Percentiles rank a stretch among this genome's conserved stretches.
phyloP scores from a whole-genome alignment of 306 rosid species.

The cucumber (Cucumis sativus) region DNA sequence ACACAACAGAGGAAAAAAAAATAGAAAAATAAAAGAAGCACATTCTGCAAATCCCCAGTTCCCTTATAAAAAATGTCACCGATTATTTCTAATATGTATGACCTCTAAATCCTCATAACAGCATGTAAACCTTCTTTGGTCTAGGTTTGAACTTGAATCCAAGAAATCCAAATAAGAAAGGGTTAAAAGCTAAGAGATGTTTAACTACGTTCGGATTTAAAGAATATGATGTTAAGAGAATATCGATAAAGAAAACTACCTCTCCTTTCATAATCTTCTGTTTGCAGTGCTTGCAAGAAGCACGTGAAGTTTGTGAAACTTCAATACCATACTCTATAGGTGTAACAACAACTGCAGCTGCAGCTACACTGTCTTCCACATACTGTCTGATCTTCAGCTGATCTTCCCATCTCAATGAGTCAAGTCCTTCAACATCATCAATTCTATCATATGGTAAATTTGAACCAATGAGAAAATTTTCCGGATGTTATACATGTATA shows the following conservation, averaged over 20 bases:
- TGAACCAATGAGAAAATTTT: background rate
- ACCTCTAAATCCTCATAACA: background rate
- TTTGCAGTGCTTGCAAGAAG: slow-evolving; percentile 61
- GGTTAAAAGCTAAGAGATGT: background rate
- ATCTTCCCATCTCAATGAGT: slow-evolving; percentile 86
- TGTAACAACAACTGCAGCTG: slow-evolving; percentile 15
- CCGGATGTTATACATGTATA: slow-evolving; percentile 8
- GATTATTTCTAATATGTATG: background rate
- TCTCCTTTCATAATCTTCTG: slow-evolving; percentile 71
- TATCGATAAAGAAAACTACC: slow-evolving; percentile 24
- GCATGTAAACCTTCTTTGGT: background rate
- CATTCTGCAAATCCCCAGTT: background rate
- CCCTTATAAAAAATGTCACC: background rate
- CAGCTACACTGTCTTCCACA: slow-evolving; percentile 32
- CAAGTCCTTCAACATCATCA: slow-evolving; percentile 85
- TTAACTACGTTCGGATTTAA: background rate
- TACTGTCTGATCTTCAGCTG: slow-evolving; percentile 76
- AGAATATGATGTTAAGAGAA: background rate
- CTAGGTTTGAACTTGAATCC: background rate
- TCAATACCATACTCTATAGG: slow-evolving; percentile 39
- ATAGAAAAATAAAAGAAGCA: background rate
- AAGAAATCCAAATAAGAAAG: background rate
- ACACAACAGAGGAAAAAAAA: background rate
- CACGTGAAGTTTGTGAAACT: slow-evolving; percentile 73
- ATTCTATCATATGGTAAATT: slow-evolving; percentile 25